Conservation (phyloP, 108 stramenopile species). For the Parietichytrium sp. region DNA sequence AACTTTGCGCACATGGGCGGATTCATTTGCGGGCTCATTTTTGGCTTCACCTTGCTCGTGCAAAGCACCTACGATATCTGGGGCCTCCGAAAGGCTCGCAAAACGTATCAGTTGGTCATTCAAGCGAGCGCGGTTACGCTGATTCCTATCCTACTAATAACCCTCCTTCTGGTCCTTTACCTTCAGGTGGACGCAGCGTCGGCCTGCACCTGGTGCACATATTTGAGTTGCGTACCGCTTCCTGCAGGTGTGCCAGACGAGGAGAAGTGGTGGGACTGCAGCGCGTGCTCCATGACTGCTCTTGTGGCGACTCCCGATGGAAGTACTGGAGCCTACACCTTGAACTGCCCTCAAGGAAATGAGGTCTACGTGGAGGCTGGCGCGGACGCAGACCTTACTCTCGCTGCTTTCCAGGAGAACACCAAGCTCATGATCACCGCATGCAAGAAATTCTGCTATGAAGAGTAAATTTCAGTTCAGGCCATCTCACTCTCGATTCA, state of each 20-base stretch:
- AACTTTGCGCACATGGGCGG: slow-evolving; percentile 85
- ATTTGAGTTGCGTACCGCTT: slow-evolving; percentile 11
- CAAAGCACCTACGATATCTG: slow-evolving; percentile 25
- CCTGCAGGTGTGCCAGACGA: background rate
- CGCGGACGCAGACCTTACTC: too few relatives aligned
- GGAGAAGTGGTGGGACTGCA: slow-evolving; percentile 29
- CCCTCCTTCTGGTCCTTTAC: background rate
- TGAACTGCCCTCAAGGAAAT: slow-evolving; percentile 13
- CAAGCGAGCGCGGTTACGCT: background rate
- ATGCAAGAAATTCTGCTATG: too few relatives aligned
- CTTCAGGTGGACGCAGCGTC: background rate
- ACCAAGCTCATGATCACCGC: too few relatives aligned
- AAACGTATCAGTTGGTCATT: background rate
- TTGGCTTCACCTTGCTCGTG: slow-evolving; percentile 23
- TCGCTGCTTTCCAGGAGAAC: too few relatives aligned
- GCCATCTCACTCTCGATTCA: too few relatives aligned
- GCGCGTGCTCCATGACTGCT: background rate
- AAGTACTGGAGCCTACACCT: background rate
- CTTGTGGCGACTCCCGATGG: background rate
- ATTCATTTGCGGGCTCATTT: slow-evolving; percentile 66
- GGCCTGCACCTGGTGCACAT: background rate
- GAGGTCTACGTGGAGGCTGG: too few relatives aligned
- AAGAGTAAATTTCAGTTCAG: too few relatives aligned
- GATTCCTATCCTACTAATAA: background rate
- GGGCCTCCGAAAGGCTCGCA: background rate